Conservation (phyloP, 2,329 filamentous ascomycete species). For the Trichoderma atroviride region DNA sequence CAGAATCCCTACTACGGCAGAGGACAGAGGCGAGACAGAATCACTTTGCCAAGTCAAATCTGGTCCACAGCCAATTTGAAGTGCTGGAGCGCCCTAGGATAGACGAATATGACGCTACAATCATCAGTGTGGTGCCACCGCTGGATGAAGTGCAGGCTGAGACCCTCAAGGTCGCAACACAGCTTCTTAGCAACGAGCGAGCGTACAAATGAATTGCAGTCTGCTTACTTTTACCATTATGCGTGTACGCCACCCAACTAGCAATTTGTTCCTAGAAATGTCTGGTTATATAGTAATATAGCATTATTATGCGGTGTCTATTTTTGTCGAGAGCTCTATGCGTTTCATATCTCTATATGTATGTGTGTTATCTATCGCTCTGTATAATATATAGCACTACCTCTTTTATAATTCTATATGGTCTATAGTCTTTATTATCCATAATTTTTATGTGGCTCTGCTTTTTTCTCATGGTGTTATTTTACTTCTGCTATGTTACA, state of each 20-base stretch:
- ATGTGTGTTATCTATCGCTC: too few species aligned
- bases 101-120: conserved; percentile 9
- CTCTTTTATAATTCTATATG: too few species aligned
- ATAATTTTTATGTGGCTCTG: too few species aligned
- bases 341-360: too few species aligned
- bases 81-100: conserved; percentile 7
- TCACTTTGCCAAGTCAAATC: conserved; percentile 16
- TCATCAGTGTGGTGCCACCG: conserved; percentile 1
- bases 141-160: background rate
- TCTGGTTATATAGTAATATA: too few species aligned
- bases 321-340: too few species aligned
- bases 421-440: too few species aligned
- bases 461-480: too few species aligned
- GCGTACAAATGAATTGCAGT: background rate
- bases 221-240: background rate
- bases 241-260: background rate
- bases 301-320: too few species aligned
- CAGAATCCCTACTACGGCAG: background rate
- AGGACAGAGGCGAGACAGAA: conserved; percentile 7
- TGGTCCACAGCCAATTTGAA: conserved; percentile 11
- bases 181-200: background rate
- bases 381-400: too few species aligned
- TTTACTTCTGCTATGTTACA: too few species aligned
- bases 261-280: too few species aligned
- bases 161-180: conserved; percentile 29